Evolutionary conservation across 2,329 filamentous ascomycete species (phyloP), one percentile per base, ranked within the genome.

Genomic region (Cyphellophora europaea): DNA sequence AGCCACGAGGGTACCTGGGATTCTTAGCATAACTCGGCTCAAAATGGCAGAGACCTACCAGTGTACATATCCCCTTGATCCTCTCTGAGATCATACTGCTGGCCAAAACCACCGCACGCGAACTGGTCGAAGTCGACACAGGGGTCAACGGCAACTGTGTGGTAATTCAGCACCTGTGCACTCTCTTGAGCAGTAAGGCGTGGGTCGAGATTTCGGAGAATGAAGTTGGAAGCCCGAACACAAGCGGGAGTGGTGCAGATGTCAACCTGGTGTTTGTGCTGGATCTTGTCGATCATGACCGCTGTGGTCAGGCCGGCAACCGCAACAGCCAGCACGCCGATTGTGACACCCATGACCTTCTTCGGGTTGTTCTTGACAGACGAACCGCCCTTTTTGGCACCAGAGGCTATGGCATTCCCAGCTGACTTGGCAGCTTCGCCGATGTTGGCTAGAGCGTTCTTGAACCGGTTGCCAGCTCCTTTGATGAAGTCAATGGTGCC

Each of bases 51-150:
- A 4, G 18, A 12, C 30, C 19, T 32, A 32, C 69, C 67, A 2
- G 76, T 72, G 39, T 75, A 78, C 19, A 68, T 67, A 44, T 68
- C 65, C 19, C 70, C 67, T 42, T 76, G 71, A 49, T 82, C 79
- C 4, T 73, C 58, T 4, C 77, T 69, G 40, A 82, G 66, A 47
- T 81, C 76, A 56, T 82, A 71, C 6, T 61, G 65, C 14, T 72
- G 63, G 32, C 69, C 62, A 70, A 77, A 83, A 10, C 78, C 78
- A 35, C 74, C 77, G 45, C 79, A 82, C 13, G 74, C 74, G 38
- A 75, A 68, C 51, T 76, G 63, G 40, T 81, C 74, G 40, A 84
- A 84, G 49, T 82, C 57, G 11, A 63, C 68, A 48, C 79, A 84
- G 2, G 79, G 72, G 50, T 84, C 76, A 25, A 25, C 21, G n/a